A percentile compares a stretch with the other conserved stretches of the same genome.
Evolutionary conservation across 805 yeast species (phyloP).

Genomic region (Phaffomyces antillensis): DNA sequence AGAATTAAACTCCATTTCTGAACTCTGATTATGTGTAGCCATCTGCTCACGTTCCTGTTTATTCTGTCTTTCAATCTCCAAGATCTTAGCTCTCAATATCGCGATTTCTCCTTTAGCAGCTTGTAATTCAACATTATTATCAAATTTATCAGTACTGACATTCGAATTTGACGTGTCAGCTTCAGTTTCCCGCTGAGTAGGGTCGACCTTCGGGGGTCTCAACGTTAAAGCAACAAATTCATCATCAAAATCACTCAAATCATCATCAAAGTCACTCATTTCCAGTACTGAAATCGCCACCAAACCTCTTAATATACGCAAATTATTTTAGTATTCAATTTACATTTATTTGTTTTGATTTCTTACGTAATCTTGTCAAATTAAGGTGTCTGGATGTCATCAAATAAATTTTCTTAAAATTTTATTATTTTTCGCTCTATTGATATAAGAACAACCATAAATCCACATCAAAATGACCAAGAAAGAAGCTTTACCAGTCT

Average conservation of each 20-base stretch:
- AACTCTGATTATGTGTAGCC: conserved; percentile 12
- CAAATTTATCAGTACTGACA: neutral
- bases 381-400: conserved; percentile 6
- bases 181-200: neutral
- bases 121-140: conserved; percentile 25
- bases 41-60: conserved; percentile 21
- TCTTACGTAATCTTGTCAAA: neutral
- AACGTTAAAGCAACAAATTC: conserved; percentile 41
- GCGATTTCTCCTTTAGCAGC: conserved; percentile 76
- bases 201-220: conserved; percentile 23
- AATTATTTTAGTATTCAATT: neutral
- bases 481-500: conserved; percentile 44
- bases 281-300: neutral
- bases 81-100: conserved; percentile 60
- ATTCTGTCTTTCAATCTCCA: conserved; percentile 35
- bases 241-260: conserved; percentile 36
- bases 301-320: neutral
- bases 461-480: neutral
- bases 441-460: no score
- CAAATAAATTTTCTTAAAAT: neutral
- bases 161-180: neutral
- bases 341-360: neutral
- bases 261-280: conserved; percentile 30
- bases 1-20: conserved; percentile 22
- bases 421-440: neutral